These are phyloP conservation scores for Wallacemonas rigidus DNA, from an alignment of 208 protist genomes.

Conservation along the genomic window DNA sequence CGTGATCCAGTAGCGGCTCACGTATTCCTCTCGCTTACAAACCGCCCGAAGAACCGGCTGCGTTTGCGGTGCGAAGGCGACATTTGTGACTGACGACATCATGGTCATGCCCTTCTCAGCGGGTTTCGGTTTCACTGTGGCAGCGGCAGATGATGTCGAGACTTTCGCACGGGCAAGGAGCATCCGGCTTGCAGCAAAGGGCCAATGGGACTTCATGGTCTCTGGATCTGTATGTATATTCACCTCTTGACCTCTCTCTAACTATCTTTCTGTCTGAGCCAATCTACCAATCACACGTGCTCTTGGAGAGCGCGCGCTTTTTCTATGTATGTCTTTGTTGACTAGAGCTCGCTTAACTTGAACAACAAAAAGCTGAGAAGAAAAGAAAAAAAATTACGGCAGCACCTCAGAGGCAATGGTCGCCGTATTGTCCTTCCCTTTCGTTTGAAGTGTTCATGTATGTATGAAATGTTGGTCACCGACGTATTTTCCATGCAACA, in stretches of 20 bases:
- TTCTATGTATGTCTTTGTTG: too few relatives aligned
- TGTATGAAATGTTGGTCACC: too few relatives aligned
- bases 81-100: constrained; percentile 78
- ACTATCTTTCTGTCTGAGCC: too few relatives aligned
- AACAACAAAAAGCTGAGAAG: not conserved
- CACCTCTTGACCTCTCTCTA: too few relatives aligned
- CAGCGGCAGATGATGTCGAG: not conserved
- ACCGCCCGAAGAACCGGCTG: constrained; percentile 52
- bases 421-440: not conserved
- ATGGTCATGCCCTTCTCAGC: constrained; percentile 42
- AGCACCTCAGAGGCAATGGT: not conserved
- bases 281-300: too few relatives aligned
- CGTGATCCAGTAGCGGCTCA: constrained; percentile 83
- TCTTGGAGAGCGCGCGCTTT: too few relatives aligned
- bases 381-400: not conserved
- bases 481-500: too few relatives aligned
- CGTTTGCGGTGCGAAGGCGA: constrained; percentile 58
- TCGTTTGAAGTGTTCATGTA: not conserved
- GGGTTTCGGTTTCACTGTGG: constrained; percentile 1
- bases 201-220: not conserved
- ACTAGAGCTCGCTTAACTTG: too few relatives aligned
- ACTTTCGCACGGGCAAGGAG: constrained; percentile 10
- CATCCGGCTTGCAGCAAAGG: not conserved
- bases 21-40: constrained; percentile 41
- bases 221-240: too few relatives aligned